Evolutionary conservation across 768 basidiomycete genomes (phyloP), one percentile per base, ranked within the genome.

Genomic region (Hemileccinum impolitum): DNA sequence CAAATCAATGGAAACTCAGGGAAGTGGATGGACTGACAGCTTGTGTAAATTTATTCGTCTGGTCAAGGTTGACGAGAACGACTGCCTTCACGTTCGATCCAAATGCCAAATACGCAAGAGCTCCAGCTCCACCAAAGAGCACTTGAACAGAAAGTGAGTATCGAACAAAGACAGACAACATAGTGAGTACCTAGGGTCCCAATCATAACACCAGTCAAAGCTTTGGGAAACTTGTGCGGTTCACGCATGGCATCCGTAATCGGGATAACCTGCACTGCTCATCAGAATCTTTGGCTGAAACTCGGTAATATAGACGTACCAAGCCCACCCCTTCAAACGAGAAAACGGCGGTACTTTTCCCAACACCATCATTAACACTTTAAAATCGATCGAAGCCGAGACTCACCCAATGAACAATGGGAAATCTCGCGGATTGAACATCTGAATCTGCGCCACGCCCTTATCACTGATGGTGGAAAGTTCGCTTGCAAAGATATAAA

Each of bases 291-390:
- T 21, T 6, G 28, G 37, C 26, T 23, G 12, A 6, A 31, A 23
- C 31, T 21, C 15, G 12, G 25, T n/a, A 38, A 36, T 17, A 23
- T 23, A 25, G 26, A 67, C 82, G 56, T 57, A 88, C 86, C 69
- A 98, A 73, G 41, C 95, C 96, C 56, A 99, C 92, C 9, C 95
- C 95, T 69, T 99, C 95, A 59, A 98, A 99, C 1, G 96, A 92
- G 69, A 98, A 98, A 26, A 97, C 95, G 3, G 96, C 95, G 19
- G 96, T 97, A 8, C 94, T 92, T 57, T 55, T 23, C 11, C 11
- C 52, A 23, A 53, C 32, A 15, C 23, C 14, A 48, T 53, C 6
- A 55, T 40, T 40, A 49, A 41, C n/a, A 31, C 25, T 7, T 39
- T 30, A 25, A 38, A 41, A 36, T 21, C 12, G 40, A 41, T 26